These are phyloP conservation scores for Mucor irregularis DNA, from an alignment of 371 early-diverging fungal genomes.

Conservation along the genomic window DNA sequence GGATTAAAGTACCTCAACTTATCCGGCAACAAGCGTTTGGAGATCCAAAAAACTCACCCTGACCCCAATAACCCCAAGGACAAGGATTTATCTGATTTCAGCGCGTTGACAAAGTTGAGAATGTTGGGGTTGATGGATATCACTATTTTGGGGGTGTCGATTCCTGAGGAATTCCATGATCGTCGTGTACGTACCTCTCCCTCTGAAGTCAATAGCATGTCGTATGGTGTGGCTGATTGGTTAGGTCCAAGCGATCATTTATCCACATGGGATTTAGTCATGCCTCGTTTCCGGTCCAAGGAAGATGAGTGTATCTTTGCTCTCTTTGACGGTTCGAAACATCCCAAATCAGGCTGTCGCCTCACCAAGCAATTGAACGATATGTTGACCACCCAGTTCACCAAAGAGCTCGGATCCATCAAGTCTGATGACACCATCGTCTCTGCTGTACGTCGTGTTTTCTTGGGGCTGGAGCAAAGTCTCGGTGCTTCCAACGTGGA, in stretches of 20 bases:
- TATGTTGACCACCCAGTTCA: slow-evolving; percentile 62
- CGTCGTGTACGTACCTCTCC: slow-evolving; percentile 85
- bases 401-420: slow-evolving; percentile 68
- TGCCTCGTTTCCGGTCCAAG: slow-evolving; percentile 74
- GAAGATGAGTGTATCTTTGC: slow-evolving; percentile 90
- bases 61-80: slow-evolving; percentile 29
- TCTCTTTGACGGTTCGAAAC: slow-evolving; percentile 79
- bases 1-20: slow-evolving; percentile 88
- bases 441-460: slow-evolving; percentile 70
- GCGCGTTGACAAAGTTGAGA: slow-evolving; percentile 69
- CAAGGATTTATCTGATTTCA: slow-evolving; percentile 75
- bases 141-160: slow-evolving; percentile 73
- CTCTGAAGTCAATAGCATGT: slow-evolving; percentile 77
- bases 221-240: slow-evolving; percentile 87
- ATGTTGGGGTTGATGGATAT: slow-evolving; percentile 89
- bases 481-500: slow-evolving; percentile 53
- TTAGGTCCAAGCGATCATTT: slow-evolving; percentile 65
- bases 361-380: slow-evolving; percentile 75
- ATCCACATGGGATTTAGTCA: slow-evolving; percentile 78
- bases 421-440: slow-evolving; percentile 55
- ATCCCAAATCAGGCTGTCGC: slow-evolving; percentile 48
- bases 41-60: slow-evolving; percentile 66
- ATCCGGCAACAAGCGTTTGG: slow-evolving; percentile 89
- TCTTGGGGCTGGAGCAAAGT: slow-evolving; percentile 74
- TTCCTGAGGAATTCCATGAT: slow-evolving; percentile 81